Evolutionary conservation across 495 filamentous ascomycete genomes (phyloP).

Genomic region (Penicillium longicatenatum): DNA sequence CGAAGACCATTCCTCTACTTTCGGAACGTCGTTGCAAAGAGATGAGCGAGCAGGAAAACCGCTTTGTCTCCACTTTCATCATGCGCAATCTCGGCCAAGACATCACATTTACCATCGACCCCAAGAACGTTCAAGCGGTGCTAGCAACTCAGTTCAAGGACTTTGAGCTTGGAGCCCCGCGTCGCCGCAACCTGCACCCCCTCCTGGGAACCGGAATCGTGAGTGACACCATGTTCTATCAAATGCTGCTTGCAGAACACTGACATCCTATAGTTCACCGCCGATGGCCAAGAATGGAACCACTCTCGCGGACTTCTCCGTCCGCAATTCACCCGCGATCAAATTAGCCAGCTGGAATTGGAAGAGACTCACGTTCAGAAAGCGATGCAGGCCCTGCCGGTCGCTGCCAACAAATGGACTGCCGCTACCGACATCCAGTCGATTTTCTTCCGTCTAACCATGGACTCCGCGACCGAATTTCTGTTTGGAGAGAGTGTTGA

Average conservation of each 20-base stretch:
- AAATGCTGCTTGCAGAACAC: neutral
- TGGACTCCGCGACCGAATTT: conserved; percentile 69
- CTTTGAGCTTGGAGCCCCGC: conserved; percentile 43
- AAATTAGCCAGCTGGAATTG: conserved; percentile 53
- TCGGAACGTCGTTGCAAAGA: conserved; percentile 22
- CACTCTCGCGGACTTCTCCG: conserved; percentile 57
- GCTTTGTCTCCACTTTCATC: conserved; percentile 31
- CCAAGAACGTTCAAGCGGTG: conserved; percentile 53
- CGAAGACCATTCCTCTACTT: conserved; percentile 27
- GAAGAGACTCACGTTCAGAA: conserved; percentile 54
- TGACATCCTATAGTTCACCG: conserved; percentile 40
- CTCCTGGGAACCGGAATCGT: conserved; percentile 52
- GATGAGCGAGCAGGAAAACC: conserved; percentile 30
- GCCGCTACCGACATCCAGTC: conserved; percentile 54
- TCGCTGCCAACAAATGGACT: conserved; percentile 47
- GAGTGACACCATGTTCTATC: conserved; percentile 19
- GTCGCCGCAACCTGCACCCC: conserved; percentile 37
- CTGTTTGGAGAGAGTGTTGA: conserved; percentile 63
- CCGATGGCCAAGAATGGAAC: conserved; percentile 52
- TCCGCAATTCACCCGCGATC: conserved; percentile 55
- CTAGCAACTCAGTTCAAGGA: conserved; percentile 56
- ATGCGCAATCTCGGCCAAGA: conserved; percentile 32
- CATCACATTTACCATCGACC: conserved; percentile 49
- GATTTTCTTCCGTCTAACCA: conserved; percentile 65
- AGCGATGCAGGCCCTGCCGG: conserved; percentile 39